phyloP scores from a whole-genome alignment of 148 eudicot genomes.

The Pouteria glomerata region DNA sequence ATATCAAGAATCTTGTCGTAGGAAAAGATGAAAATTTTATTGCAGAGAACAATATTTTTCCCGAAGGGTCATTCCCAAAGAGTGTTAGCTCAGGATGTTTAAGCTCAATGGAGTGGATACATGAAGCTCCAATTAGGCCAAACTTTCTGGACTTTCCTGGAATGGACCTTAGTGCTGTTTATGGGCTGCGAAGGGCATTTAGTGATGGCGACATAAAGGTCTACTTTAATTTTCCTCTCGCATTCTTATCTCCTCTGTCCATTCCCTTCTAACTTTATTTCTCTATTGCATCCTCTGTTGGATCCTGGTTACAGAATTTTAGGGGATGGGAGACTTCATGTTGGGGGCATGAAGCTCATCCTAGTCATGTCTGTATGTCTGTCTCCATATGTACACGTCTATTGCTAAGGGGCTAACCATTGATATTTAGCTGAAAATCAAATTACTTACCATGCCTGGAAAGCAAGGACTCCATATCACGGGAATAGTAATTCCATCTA shows the following conservation, averaged over 20 bases:
- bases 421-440: neutral
- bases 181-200: constrained; percentile 84
- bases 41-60: constrained; percentile 31
- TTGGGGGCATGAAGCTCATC: neutral
- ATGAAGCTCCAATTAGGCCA: constrained; percentile 42
- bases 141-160: constrained; percentile 68
- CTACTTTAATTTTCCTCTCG: constrained; percentile 12
- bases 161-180: constrained; percentile 49
- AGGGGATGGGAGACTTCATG: neutral
- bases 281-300: neutral
- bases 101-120: constrained; percentile 65
- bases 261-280: neutral
- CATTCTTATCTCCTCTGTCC: neutral
- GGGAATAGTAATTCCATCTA: neutral
- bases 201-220: constrained; percentile 98
- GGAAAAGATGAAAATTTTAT: constrained; percentile 33
- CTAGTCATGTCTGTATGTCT: neutral
- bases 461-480: neutral
- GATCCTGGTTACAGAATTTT: neutral
- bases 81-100: constrained; percentile 72
- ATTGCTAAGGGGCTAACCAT: neutral
- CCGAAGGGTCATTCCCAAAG: constrained; percentile 40
- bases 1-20: constrained; percentile 37
- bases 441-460: neutral
- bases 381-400: neutral